These are phyloP conservation scores for Coemansia asiatica DNA, from an alignment of 192 early-diverging fungal genomes.

Conservation along the genomic window DNA sequence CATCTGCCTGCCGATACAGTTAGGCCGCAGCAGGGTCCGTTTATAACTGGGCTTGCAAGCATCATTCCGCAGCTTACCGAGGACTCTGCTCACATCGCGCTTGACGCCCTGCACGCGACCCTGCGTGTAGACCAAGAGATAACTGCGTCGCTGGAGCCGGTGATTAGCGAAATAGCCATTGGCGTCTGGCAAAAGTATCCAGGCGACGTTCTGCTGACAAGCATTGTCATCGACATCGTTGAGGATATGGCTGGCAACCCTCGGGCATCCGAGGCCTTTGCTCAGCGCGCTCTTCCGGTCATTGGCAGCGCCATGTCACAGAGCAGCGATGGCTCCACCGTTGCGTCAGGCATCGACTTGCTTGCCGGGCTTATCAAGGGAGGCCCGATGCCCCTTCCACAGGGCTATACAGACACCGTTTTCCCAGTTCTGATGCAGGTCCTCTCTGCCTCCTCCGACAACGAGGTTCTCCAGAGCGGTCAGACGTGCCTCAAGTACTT, in stretches of 20 bases:
- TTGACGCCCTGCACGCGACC: slow-evolving; percentile 48
- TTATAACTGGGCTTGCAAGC: slow-evolving; percentile 44
- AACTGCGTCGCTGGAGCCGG: slow-evolving; percentile 71
- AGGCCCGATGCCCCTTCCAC: slow-evolving; percentile 71
- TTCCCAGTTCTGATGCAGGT: slow-evolving; percentile 82
- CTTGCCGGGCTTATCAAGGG: slow-evolving; percentile 70
- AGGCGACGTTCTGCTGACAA: slow-evolving; percentile 73
- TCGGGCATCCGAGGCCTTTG: slow-evolving; percentile 64
- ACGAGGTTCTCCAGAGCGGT: slow-evolving; percentile 83
- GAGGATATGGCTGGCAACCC: slow-evolving; percentile 71
- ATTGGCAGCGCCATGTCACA: slow-evolving; percentile 60
- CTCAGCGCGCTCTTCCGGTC: slow-evolving; percentile 71
- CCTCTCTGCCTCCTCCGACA: slow-evolving; percentile 67
- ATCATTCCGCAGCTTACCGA: slow-evolving; percentile 48
- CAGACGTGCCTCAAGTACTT: slow-evolving; percentile 81
- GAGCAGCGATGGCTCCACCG: slow-evolving; percentile 38
- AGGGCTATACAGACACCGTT: slow-evolving; percentile 67
- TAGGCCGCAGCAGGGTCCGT: slow-evolving; percentile 31
- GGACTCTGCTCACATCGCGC: slow-evolving; percentile 53
- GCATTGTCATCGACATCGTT: slow-evolving; percentile 77
- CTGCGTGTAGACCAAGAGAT: slow-evolving; percentile 66
- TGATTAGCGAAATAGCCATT: slow-evolving; percentile 70
- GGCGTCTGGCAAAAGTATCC: slow-evolving; percentile 79
- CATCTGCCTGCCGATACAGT: slow-evolving; percentile 28
- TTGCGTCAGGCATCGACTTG: slow-evolving; percentile 66